Base-by-base conservation (phyloP, 1,284 basidiomycete species). In the Sanghuangporus weigelae region DNA sequence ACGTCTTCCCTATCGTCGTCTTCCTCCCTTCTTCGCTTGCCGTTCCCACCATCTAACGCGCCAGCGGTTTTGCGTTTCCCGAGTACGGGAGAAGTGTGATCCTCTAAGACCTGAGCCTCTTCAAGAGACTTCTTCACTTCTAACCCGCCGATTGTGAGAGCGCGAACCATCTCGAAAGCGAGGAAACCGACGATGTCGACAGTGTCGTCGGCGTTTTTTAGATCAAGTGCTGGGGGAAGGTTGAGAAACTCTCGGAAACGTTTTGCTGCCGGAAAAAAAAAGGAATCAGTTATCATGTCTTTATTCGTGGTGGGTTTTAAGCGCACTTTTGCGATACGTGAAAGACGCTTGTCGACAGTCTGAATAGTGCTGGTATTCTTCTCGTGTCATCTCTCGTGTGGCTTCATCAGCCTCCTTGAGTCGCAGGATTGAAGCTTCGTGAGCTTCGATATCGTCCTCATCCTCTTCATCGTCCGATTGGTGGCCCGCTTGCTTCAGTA, bases 281-380 rank as follows among this genome's bases (percentile, higher is more conserved):
- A 49, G 5, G 2, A 14, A 49, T 36, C 54, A 48, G 51, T 19
- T 39, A 57, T 8, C 5, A 12, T 39, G 16, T 6, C 11, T 5
- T 19, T 16, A 2, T 26, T 16, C 7, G 38, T 7, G 21, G 26
- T 7, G 11, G 46, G 38, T 26, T n/a, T n/a, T 35, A 11, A 42
- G 4, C 77, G 51, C 42, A 92, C 94, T 88, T 85, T 97, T 97
- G 57, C 95, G 87, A 74, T 96, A 98, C 0, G 96, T 97, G 75
- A 98, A 99, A 10, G 93, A 95, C 0, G 96, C 96, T 75, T 98
- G 95, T 60, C 96, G 85, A 77, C 96, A 98, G 72, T 98, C 95
- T 1, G 95, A 95, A 73, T 98, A 99, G 72, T 97, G 95, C 66
- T 96, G 92, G 73, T 98, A 98, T 71, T 98, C 95, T 72, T 98